Percentiles rank a stretch among this genome's conserved stretches.
Conservation (phyloP, 768 basidiomycete species). For the Pleurotus giganteus region DNA sequence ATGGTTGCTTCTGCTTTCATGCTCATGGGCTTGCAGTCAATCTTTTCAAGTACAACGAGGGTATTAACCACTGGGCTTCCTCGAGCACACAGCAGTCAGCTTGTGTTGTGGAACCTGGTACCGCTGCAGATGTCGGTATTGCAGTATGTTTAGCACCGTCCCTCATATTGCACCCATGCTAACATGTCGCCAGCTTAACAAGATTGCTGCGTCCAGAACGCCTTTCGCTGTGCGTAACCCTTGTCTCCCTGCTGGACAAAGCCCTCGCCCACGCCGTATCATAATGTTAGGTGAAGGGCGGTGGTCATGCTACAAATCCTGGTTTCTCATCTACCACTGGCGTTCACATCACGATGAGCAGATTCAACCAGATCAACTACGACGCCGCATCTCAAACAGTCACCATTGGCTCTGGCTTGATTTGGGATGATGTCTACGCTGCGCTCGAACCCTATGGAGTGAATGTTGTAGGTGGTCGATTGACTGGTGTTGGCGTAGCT, state of each 20-base stretch:
- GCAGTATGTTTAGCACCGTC: slow-evolving; percentile 40
- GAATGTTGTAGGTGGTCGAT: slow-evolving; percentile 58
- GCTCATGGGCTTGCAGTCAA: slow-evolving; percentile 18
- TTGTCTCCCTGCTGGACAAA: neutral
- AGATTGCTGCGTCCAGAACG: slow-evolving; percentile 41
- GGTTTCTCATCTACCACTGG: slow-evolving; percentile 61
- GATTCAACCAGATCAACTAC: slow-evolving; percentile 45
- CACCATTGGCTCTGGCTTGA: slow-evolving; percentile 41
- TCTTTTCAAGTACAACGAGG: slow-evolving; percentile 31
- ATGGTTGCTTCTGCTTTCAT: neutral
- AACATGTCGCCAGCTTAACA: slow-evolving; percentile 22
- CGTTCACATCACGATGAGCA: slow-evolving; percentile 55
- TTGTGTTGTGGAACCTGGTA: slow-evolving; percentile 61
- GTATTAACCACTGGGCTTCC: slow-evolving; percentile 49
- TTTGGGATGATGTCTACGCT: slow-evolving; percentile 66
- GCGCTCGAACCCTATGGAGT: slow-evolving; percentile 47
- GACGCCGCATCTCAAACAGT: slow-evolving; percentile 36
- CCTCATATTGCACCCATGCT: neutral
- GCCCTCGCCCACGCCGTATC: neutral
- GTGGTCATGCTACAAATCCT: slow-evolving; percentile 54
- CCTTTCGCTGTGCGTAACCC: slow-evolving; percentile 57
- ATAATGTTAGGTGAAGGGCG: slow-evolving; percentile 60
- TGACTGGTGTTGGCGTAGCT: slow-evolving; percentile 57
- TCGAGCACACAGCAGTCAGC: slow-evolving; percentile 44
- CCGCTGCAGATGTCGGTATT: slow-evolving; percentile 43